Conservation (phyloP, 371 early-diverging fungal genomes). For the Mortierella sp. region DNA sequence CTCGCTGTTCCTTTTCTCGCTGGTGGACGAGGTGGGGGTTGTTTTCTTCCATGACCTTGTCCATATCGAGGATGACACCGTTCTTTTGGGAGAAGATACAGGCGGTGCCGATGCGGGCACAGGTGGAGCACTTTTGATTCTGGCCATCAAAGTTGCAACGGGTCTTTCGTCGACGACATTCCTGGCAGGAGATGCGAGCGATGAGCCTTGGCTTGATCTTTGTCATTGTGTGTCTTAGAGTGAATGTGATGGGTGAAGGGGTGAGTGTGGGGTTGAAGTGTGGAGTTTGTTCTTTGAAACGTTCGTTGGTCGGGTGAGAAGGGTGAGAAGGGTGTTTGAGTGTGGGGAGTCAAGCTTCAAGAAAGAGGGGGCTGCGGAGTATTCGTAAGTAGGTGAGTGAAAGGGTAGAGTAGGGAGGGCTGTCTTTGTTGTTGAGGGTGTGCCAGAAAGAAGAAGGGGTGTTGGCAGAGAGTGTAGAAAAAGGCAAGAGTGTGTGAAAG, state of each 20-base stretch:
- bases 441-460: background rate
- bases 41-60: slow-evolving; percentile 59
- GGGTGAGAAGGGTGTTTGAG: background rate
- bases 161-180: slow-evolving; percentile 54
- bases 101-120: slow-evolving; percentile 50
- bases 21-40: slow-evolving; percentile 54
- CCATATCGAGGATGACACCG: slow-evolving; percentile 54
- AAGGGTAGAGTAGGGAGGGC: background rate
- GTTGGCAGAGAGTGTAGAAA: background rate
- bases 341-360: background rate
- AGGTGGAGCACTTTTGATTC: slow-evolving; percentile 54
- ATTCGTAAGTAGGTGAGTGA: background rate
- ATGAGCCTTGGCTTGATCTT: slow-evolving; percentile 59
- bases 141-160: slow-evolving; percentile 58
- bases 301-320: background rate
- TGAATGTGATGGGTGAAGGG: background rate
- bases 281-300: background rate
- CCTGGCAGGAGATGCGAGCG: slow-evolving; percentile 58
- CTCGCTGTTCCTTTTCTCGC: slow-evolving; percentile 49
- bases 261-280: slow-evolving; percentile 9
- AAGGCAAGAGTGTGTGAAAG: background rate
- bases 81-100: slow-evolving; percentile 58
- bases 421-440: background rate
- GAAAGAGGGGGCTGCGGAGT: background rate
- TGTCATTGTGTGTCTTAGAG: slow-evolving; percentile 24